Conservation (phyloP, 2,329 filamentous ascomycete genomes). For the Fusarium decemcellulare region DNA sequence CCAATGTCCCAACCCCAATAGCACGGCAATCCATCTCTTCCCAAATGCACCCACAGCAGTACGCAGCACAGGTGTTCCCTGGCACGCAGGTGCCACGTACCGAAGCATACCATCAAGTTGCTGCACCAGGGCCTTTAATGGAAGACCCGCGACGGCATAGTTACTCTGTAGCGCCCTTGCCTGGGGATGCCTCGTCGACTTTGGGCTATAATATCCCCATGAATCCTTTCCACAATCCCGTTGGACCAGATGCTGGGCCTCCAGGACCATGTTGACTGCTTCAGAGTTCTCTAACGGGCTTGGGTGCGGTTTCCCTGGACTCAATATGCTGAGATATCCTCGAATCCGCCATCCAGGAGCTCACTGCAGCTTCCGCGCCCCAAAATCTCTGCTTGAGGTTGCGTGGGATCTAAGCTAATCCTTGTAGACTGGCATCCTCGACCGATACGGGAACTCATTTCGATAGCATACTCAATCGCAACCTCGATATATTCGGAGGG, state of each 20-base stretch:
- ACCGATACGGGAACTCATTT: constrained; percentile 2
- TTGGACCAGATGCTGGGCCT: constrained; percentile 36
- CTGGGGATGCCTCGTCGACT: constrained; percentile 38
- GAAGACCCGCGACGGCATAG: constrained; percentile 45
- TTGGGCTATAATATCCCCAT: constrained; percentile 46
- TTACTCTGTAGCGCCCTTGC: constrained; percentile 40
- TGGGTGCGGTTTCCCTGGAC: constrained; percentile 9
- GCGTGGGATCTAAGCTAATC: not conserved
- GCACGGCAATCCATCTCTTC: constrained; percentile 41
- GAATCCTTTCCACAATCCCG: constrained; percentile 40
- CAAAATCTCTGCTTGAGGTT: not conserved
- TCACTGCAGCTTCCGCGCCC: not conserved
- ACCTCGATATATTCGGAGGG: not conserved
- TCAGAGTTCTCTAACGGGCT: constrained; percentile 17
- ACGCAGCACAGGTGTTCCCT: constrained; percentile 39
- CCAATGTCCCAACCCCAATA: constrained; percentile 40
- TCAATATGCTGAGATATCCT: constrained; percentile 9
- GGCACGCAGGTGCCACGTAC: constrained; percentile 39
- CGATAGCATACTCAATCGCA: not conserved
- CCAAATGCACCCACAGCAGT: constrained; percentile 42
- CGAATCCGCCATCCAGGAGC: not conserved
- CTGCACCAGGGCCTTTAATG: constrained; percentile 40
- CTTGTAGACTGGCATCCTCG: not conserved
- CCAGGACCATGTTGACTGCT: constrained; percentile 43
- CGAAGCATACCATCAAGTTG: constrained; percentile 39